Base-by-base conservation (phyloP, 495 filamentous ascomycete species). In the Penicillium bovifimosum region DNA sequence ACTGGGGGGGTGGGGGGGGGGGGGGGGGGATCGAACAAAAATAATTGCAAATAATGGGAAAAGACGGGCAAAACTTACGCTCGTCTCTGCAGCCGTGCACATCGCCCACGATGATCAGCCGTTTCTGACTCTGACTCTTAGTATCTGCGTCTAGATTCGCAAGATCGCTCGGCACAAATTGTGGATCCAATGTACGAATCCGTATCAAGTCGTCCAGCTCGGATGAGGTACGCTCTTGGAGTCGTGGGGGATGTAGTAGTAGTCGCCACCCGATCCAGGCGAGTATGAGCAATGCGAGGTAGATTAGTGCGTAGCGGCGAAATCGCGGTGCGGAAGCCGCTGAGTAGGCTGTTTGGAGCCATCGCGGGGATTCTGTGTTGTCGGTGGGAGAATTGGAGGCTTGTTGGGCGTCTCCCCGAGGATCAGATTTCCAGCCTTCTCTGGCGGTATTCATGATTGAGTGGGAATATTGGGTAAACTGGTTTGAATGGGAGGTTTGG, bases 41-140 rank as follows among this genome's bases (percentile, higher is more conserved):
- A n/a, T n/a, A n/a, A n/a, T n/a, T n/a, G n/a, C n/a, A n/a, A 18
- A 34, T 36, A 42, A 24, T 14, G 2, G 34, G 1, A 13, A 11
- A 46, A 6, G 39, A 35, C 9, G 33, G 33, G 33, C 47, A 43
- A 72, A 43, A 72, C 79, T 38, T 65, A 83, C 80, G 74, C 48
- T 87, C 79, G 18, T 76, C 54, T 41, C 80, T 79, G 62, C 91
- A 91, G 6, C 91, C 92, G 76, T 97, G 92, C 5, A 96, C 87
- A 72, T 97, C 92, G 9, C 92, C 91, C 29, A 97, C 74, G 41
- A 96, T 62, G 8, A 97, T 70, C 18, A 97, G 73, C 42, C 83
- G 59, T 40, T 58, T 70, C 48, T 66, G 46, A 28, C 70, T 70
- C 48, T 66, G 46, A 28, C 70, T 62, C 28, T 60, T 58, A 18